Evolutionary conservation across 139 green algal genomes (phyloP), one percentile per base, ranked within the genome.

Genomic region (Picochlorum sp.): DNA sequence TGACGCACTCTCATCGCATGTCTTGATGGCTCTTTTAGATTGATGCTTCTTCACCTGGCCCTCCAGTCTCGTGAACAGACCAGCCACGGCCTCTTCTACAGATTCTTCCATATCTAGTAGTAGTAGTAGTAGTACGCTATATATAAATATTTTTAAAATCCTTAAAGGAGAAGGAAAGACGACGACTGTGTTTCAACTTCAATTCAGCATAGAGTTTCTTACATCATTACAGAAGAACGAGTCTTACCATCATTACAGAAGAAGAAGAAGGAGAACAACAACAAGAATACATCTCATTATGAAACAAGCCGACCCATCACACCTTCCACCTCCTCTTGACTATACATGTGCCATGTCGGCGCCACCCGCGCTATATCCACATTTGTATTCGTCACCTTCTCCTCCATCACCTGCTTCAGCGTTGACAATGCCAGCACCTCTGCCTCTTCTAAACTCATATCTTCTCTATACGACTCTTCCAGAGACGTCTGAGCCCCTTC

Each of bases 381-480:
- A 75, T 99, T 99, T 3, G 85, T 96, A 9, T 79, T 34, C 0
- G 89, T 98, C 37, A 97, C 91, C 88, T 98, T 98, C 78, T 98
- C 94, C 75, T 98, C 92, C 92, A 98, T 98, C 49, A 99, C 94
- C 56, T 93, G 84, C 72, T 98, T 98, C 14, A 99, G 80, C 3
- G 90, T 97, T 30, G 73, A 79, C 65, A 98, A 81, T 18, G 94
- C 92, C 67, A 97, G 79, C 63, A 89, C 83, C 80, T 98, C 92
- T 6, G 92, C 94, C 74, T 99, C 94, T 60, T 88, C 79, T 37
- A 99, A 72, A 4, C 74, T 96, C 81, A 98, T 73, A 67, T 97
- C 91, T 63, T 84, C 85, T 14, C 79, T 72, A 60, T 80, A 92
- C 13, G 73, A 64, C 58, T 92, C 85, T 76, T 91, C 79, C 66